Conservation (phyloP, 2,329 filamentous ascomycete species). For the Incumbomyces delicatus region DNA sequence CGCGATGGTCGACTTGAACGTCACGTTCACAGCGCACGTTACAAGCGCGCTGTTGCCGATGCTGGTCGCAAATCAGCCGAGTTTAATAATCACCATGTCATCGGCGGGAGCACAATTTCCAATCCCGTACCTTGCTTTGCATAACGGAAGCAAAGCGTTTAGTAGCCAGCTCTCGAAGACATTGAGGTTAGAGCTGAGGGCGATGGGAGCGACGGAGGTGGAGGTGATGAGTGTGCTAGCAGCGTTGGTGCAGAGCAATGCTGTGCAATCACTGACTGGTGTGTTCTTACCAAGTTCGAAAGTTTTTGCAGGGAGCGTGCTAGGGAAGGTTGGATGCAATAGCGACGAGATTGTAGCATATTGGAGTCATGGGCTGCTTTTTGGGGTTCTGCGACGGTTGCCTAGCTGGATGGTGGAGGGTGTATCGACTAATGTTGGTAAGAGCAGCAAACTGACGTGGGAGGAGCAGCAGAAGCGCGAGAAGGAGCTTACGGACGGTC, state of each 20-base stretch:
- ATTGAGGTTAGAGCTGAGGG: conserved; percentile 35
- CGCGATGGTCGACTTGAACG: conserved; percentile 39
- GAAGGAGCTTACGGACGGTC: no score
- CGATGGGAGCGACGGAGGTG: conserved; percentile 26
- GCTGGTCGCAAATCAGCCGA: conserved; percentile 32
- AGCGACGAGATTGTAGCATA: conserved; percentile 24
- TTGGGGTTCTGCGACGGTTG: conserved; percentile 5
- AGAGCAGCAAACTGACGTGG: no score
- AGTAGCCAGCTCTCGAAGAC: conserved; percentile 31
- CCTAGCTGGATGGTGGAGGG: conserved; percentile 6
- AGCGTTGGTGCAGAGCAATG: conserved; percentile 24
- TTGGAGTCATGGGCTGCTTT: conserved; percentile 26
- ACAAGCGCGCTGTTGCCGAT: conserved; percentile 38
- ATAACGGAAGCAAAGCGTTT: conserved; percentile 40
- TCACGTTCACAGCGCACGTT: conserved; percentile 41
- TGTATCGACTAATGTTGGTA: no score
- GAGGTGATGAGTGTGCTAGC: conserved; percentile 32
- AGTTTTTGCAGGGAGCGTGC: conserved; percentile 24
- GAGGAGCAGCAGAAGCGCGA: no score
- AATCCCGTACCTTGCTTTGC: conserved; percentile 39
- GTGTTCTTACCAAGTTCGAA: conserved; percentile 25
- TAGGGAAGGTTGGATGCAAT: conserved; percentile 29
- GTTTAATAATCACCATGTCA: conserved; percentile 44
- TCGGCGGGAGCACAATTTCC: conserved; percentile 35
- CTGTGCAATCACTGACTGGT: conserved; percentile 15